phyloP scores from a whole-genome alignment of 768 basidiomycete species.

The Amylocystis lapponica region DNA sequence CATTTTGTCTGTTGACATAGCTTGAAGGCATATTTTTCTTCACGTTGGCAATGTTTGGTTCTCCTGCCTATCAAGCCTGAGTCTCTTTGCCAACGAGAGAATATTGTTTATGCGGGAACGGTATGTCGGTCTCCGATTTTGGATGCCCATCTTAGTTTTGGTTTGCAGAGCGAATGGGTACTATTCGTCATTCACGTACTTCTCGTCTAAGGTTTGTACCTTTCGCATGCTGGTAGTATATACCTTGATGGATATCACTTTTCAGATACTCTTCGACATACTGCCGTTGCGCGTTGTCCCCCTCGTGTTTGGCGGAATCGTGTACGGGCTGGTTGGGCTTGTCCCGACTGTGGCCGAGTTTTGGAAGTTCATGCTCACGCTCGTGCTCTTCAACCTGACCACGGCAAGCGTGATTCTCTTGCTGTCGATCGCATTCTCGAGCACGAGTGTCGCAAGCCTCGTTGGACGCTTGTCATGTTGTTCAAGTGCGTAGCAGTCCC shows the following conservation, averaged over 20 bases:
- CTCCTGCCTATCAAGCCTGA: conserved; percentile 90
- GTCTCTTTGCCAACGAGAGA: conserved; percentile 91
- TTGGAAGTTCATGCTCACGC: conserved; percentile 97
- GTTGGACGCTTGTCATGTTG: conserved; percentile 93
- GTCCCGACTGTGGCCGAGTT: conserved; percentile 86
- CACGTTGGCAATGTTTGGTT: conserved; percentile 96
- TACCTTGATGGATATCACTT: too few species aligned
- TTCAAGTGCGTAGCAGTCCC: conserved; percentile 76
- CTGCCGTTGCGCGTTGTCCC: conserved; percentile 92
- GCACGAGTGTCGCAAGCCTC: conserved; percentile 83
- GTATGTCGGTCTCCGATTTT: conserved; percentile 30
- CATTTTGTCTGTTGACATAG: not conserved
- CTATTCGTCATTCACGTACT: conserved; percentile 96
- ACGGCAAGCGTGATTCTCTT: conserved; percentile 90
- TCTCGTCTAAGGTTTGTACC: conserved; percentile 73
- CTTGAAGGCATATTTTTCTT: conserved; percentile 96
- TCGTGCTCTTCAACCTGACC: conserved; percentile 95
- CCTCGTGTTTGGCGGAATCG: conserved; percentile 91
- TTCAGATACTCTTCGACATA: conserved; percentile 94
- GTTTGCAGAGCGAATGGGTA: conserved; percentile 84
- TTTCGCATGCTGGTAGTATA: too few species aligned
- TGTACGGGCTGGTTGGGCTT: conserved; percentile 91
- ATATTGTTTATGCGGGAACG: conserved; percentile 98
- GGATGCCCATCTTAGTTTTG: not conserved
- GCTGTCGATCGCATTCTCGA: conserved; percentile 84